These are phyloP conservation scores for Pachysandra terminalis DNA, from an alignment of 164 flowering plant genomes.

Conservation along the genomic window DNA sequence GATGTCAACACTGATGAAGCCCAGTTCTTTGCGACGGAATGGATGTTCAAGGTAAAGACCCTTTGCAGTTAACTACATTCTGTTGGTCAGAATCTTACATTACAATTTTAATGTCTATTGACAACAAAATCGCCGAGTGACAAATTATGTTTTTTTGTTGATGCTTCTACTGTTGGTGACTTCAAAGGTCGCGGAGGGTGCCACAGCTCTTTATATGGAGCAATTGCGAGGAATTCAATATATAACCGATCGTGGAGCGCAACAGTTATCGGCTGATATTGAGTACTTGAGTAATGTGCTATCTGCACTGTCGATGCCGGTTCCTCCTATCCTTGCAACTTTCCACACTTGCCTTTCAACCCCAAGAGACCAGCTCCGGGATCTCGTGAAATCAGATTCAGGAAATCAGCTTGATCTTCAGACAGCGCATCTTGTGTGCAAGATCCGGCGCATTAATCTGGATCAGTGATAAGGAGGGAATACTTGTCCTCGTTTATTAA, in stretches of 20 bases:
- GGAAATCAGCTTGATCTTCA: conserved; percentile 71
- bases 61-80: neutral
- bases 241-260: conserved; percentile 90
- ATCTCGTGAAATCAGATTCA: conserved; percentile 66
- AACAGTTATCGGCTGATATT: conserved; percentile 88
- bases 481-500: neutral
- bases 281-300: conserved; percentile 94
- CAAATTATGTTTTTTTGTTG: conserved; percentile 2
- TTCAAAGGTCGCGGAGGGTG: conserved; percentile 93
- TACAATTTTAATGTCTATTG: too few relatives aligned
- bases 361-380: conserved; percentile 78
- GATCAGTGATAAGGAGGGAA: conserved; percentile 50
- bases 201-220: conserved; percentile 85
- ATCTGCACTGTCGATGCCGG: conserved; percentile 86
- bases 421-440: conserved; percentile 84
- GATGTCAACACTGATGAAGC: conserved; percentile 83
- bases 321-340: conserved; percentile 74
- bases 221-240: conserved; percentile 89
- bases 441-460: conserved; percentile 71
- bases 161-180: conserved; percentile 5
- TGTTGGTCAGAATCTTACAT: neutral
- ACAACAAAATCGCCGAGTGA: neutral
- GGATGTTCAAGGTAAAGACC: conserved; percentile 95
- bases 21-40: conserved; percentile 96
- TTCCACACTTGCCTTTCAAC: conserved; percentile 82